These are phyloP conservation scores for Cephaloascus albidus DNA, from an alignment of 805 yeast genomes.

Conservation along the genomic window DNA sequence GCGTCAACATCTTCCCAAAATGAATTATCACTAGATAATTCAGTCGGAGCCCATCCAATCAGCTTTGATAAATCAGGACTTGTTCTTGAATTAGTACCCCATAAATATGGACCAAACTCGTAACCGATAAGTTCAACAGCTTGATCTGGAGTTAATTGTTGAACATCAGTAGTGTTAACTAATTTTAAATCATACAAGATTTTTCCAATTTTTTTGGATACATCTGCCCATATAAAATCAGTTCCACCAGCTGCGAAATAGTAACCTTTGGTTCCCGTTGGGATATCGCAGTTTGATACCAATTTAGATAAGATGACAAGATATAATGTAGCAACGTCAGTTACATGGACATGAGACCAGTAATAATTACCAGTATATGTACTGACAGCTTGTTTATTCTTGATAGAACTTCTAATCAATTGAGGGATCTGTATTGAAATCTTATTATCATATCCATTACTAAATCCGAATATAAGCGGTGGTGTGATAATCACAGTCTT, in stretches of 20 bases:
- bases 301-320: conserved; percentile 12
- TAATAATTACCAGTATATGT: conserved; percentile 19
- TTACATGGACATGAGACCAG: conserved; percentile 25
- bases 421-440: conserved; percentile 20
- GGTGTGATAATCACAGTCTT: conserved; percentile 22
- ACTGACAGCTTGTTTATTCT: conserved; percentile 12
- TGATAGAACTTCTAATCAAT: conserved; percentile 9
- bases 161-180: conserved; percentile 8
- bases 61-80: conserved; percentile 14
- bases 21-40: conserved; percentile 4
- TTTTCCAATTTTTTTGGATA: conserved; percentile 11
- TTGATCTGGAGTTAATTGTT: conserved; percentile 7
- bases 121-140: conserved; percentile 7
- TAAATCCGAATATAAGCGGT: conserved; percentile 21
- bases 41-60: conserved; percentile 20
- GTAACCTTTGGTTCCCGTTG: conserved; percentile 21
- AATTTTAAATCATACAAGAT: conserved; percentile 8
- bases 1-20: conserved; percentile 11
- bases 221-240: conserved; percentile 19
- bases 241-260: conserved; percentile 21
- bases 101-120: conserved; percentile 10
- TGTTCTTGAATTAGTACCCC: conserved; percentile 18
- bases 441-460: conserved; percentile 18
- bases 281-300: conserved; percentile 11
- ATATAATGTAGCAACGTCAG: conserved; percentile 21